phyloP scores from a whole-genome alignment of 1,139 yeast genomes.

The Debaryomyces nepalensis region DNA sequence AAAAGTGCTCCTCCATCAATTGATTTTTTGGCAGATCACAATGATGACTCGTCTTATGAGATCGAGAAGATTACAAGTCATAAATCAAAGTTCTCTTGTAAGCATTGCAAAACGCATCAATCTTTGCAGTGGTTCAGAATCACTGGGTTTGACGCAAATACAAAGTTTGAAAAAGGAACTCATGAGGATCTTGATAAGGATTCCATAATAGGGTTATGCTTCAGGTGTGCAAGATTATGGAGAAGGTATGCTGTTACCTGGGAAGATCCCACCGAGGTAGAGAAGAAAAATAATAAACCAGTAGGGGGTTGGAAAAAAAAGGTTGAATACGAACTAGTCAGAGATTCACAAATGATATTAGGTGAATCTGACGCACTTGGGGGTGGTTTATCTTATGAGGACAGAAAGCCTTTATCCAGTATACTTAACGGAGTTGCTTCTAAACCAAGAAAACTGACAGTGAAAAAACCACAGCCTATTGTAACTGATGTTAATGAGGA shows the following conservation, averaged over 20 bases:
- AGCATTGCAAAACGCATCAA: constrained; percentile 59
- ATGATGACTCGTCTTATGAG: constrained; percentile 75
- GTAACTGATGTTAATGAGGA: background rate
- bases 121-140: constrained; percentile 73
- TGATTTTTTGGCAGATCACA: constrained; percentile 59
- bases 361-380: constrained; percentile 43
- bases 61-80: constrained; percentile 44
- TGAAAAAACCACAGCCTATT: background rate
- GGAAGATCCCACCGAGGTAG: constrained; percentile 78
- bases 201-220: constrained; percentile 64
- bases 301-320: constrained; percentile 59
- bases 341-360: constrained; percentile 65
- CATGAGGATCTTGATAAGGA: constrained; percentile 28
- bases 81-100: constrained; percentile 55
- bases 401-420: constrained; percentile 1
- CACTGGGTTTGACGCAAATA: constrained; percentile 59
- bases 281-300: constrained; percentile 46
- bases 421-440: constrained; percentile 8
- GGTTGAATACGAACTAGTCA: constrained; percentile 72
- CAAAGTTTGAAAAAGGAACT: constrained; percentile 25
- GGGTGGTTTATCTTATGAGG: constrained; percentile 22
- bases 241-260: constrained; percentile 87
- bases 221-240: constrained; percentile 90
- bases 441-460: constrained; percentile 1
- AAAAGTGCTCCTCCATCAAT: constrained; percentile 21